Evolutionary conservation across 2,329 filamentous ascomycete genomes (phyloP), one percentile per base, ranked within the genome.

Genomic region (Myriosclerotinia scirpicola): DNA sequence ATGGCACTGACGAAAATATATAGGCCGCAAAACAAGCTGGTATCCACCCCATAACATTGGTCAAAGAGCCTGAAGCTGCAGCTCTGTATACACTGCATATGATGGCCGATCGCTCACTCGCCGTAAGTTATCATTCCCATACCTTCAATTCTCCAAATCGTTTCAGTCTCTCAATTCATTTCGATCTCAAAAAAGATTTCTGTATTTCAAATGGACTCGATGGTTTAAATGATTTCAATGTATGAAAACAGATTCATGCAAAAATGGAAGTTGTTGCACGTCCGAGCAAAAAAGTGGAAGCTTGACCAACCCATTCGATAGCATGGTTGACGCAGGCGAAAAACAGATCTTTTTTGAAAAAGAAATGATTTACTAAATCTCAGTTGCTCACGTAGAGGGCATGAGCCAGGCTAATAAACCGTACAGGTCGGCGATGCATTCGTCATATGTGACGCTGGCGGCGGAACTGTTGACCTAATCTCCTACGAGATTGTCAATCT

Each of bases 401-500:
- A 56, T 30, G n/a, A 20, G 26, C 34, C 2, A 44, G 26, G 9
- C 42, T 66, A 34, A 54, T 44, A 12, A 38, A 44, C 3, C 40
- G 34, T 6, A 7, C n/a, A 62, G 59, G 59, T 76, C 70, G 56
- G 74, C 67, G 50, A 77, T 65, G 73, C 69, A 30, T 74, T 77
- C 54, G 71, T 76, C 14, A 71, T 77, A 40, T 73, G 72, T 55
- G 73, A 77, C 68, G 73, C 73, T 52, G 73, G 74, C 44, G 74
- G 75, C 42, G 75, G 74, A 52, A 76, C 74, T 17, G 75, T 74
- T 4, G 83, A 55, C 17, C 69, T 76, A 20, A 76, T 76, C 52
- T 75, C 75, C 12, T 75, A 75, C 42, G 69, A 72, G 30, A 71
- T 74, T 48, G 68, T 68, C 17, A 42, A 54, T 1, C 46, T 73